phyloP scores from a whole-genome alignment of 176 grass and related monocot genomes.

The Ensete ventricosum region DNA sequence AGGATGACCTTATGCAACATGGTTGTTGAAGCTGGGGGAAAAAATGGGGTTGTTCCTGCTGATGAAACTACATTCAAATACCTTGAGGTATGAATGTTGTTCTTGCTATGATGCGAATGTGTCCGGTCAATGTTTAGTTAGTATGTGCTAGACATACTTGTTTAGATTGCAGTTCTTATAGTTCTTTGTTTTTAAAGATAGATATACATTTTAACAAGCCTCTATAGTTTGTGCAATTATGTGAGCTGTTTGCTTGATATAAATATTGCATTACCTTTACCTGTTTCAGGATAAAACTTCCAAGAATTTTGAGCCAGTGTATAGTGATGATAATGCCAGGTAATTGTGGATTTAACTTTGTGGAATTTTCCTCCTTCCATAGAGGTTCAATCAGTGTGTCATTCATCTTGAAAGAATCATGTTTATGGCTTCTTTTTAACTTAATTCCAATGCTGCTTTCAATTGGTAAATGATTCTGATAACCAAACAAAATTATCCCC shows the following conservation, averaged over 20 bases:
- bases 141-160: too few relatives aligned
- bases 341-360: slow-evolving; percentile 5
- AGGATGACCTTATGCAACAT: slow-evolving; percentile 95
- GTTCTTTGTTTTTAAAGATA: not conserved
- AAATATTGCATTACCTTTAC: not conserved
- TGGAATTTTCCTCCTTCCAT: too few relatives aligned
- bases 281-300: slow-evolving; percentile 54
- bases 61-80: slow-evolving; percentile 92
- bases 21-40: slow-evolving; percentile 92
- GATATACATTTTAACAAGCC: not conserved
- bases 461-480: too few relatives aligned
- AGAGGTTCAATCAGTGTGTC: too few relatives aligned
- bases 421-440: too few relatives aligned
- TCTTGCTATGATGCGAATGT: not conserved
- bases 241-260: slow-evolving; percentile 15
- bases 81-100: slow-evolving; percentile 45
- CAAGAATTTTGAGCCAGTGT: slow-evolving; percentile 54
- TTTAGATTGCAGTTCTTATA: not conserved
- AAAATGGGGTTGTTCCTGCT: slow-evolving; percentile 82
- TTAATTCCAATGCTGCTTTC: too few relatives aligned
- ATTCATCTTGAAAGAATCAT: too few relatives aligned
- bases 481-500: too few relatives aligned
- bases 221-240: not conserved
- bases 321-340: slow-evolving; percentile 79
- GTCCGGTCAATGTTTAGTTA: not conserved